Base-by-base conservation (phyloP, 768 basidiomycete genomes). In the Boletus subparvulus region DNA sequence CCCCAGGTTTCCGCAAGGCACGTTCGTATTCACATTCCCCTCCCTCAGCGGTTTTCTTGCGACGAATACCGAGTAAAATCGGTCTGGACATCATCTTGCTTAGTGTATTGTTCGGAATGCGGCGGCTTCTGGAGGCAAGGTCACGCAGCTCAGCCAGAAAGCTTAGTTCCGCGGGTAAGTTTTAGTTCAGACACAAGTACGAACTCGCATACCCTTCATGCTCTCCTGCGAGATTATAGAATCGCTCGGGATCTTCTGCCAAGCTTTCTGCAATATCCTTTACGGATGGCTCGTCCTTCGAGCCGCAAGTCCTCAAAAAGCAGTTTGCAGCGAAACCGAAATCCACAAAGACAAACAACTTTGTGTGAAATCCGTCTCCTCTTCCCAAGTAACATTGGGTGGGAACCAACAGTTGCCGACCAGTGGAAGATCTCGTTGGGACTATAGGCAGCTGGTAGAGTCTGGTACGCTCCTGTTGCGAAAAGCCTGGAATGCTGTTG, bases 271-370 rank as follows among this genome's bases (percentile, higher is more conserved):
- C 85, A 42, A 92, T 78, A 70, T 93, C 92, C 55, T 91, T 86
- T 4, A 91, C 82, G 42, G 83, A 90, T 1, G 94, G 94, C 64
- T 92, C 90, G 33, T 83, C 83, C 64, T 84, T 87, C 17, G 93
- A 89, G 4, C 94, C 94, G 61, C 92, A 91, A 9, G 88, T 86
- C 48, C 79, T 81, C 42, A 98, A 75, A 71, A 98, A 97, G 4
- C 79, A 75, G 63, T 93, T 94, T 36, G 88, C 94, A 9, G 77
- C 73, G 3, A 77, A 64, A 1, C 93, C 94, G 68, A 94, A 95
- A 69, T 95, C 85, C 47, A 97, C 84, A 62, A 94, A 96, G 32
- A 82, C 79, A 66, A 97, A 95, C 3, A 95, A 75, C 58, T 87
- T 86, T 1, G 86, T 85, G 64, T 90, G 87, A 40, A 92, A 83